phyloP scores from a whole-genome alignment of 2,329 filamentous ascomycete species.

The Fusarium succisae region DNA sequence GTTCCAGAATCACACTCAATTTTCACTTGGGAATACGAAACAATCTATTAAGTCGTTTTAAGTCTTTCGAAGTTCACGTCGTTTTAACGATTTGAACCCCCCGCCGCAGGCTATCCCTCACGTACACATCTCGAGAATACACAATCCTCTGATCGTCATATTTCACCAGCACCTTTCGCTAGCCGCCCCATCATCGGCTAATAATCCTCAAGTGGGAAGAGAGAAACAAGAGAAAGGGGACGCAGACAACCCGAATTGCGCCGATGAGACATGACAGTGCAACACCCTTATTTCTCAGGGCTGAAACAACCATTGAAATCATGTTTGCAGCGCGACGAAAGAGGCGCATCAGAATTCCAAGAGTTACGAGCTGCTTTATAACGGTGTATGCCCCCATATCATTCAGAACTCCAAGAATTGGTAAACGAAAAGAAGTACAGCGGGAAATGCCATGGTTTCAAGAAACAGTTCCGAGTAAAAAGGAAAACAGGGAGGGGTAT shows the following conservation, averaged over 20 bases:
- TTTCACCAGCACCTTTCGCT: conserved; percentile 1
- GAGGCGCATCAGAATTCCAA: neutral
- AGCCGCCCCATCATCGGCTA: neutral
- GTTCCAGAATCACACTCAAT: neutral
- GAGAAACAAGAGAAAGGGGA: neutral
- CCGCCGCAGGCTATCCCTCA: neutral
- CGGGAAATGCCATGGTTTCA: conserved; percentile 1
- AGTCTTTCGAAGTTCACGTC: conserved; percentile 31
- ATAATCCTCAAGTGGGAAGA: neutral
- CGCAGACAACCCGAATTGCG: neutral
- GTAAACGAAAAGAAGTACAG: conserved; percentile 21
- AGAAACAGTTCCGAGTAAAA: conserved; percentile 13
- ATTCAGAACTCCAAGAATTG: conserved; percentile 7
- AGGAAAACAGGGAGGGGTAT: conserved; percentile 39
- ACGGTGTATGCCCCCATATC: neutral
- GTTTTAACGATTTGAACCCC: conserved; percentile 27
- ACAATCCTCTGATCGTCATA: conserved; percentile 5
- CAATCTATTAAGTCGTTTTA: conserved; percentile 43
- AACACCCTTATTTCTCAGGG: conserved; percentile 3
- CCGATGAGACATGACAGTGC: neutral
- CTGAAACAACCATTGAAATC: conserved; percentile 1
- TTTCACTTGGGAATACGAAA: conserved; percentile 22
- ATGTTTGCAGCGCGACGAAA: conserved; percentile 1
- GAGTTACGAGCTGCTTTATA: neutral
- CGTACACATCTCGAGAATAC: conserved; percentile 8